A percentile compares a stretch with the other conserved stretches of the same genome.
These are phyloP conservation scores for Lojkania enalia DNA, from an alignment of 2,329 filamentous ascomycete genomes.

Conservation along the genomic window DNA sequence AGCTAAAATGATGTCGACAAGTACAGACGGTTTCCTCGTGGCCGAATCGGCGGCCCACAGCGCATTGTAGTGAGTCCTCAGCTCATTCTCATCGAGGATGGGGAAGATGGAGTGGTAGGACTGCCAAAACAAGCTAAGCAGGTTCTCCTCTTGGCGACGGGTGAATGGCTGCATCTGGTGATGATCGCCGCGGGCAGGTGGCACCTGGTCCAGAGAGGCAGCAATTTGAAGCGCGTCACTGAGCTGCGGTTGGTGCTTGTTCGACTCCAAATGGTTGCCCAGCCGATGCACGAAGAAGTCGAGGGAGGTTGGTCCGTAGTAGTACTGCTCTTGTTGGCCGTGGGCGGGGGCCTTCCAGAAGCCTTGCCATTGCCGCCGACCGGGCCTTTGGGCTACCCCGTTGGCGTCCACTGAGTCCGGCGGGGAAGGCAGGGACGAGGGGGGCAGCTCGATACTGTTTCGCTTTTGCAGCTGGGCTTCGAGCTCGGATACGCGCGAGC, in stretches of 20 bases:
- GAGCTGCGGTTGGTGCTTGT: constrained; percentile 42
- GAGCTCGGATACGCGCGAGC: constrained; percentile 36
- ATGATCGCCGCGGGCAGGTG: constrained; percentile 22
- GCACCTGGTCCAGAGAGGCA: constrained; percentile 19
- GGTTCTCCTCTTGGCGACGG: constrained; percentile 55
- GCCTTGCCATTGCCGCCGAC: too few species aligned
- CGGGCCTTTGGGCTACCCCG: too few species aligned
- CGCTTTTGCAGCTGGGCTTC: constrained; percentile 38
- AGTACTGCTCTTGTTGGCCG: constrained; percentile 41
- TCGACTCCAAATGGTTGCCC: constrained; percentile 40
- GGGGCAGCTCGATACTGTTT: constrained; percentile 6
- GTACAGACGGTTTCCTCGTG: constrained; percentile 50
- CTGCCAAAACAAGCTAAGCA: constrained; percentile 55
- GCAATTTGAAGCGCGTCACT: too few species aligned
- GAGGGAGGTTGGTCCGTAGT: constrained; percentile 51
- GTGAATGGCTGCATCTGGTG: constrained; percentile 42
- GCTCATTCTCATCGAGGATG: constrained; percentile 51
- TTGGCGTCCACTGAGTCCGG: constrained; percentile 16
- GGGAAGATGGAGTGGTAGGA: constrained; percentile 49
- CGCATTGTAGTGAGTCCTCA: constrained; percentile 48
- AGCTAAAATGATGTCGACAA: constrained; percentile 58
- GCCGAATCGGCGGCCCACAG: constrained; percentile 23
- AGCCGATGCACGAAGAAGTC: constrained; percentile 54
- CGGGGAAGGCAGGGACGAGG: too few species aligned
- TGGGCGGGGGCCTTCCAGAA: too few species aligned